Evolutionary conservation across 192 early-diverging fungal genomes (phyloP).

Genomic region (Entomortierella parvispora): DNA sequence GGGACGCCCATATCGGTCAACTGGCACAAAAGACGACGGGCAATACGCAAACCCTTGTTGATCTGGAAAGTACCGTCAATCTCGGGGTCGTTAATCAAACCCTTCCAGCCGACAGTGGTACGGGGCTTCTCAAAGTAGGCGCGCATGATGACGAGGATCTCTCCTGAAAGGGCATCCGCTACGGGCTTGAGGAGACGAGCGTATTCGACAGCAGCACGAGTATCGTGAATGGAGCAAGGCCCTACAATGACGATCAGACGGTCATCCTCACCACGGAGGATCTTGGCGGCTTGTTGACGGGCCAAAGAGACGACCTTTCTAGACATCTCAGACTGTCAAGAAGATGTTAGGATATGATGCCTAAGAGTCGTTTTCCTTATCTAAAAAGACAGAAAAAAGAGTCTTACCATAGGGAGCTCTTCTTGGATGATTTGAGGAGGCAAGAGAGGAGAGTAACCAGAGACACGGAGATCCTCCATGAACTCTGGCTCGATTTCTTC

Average conservation of each 20-base stretch:
- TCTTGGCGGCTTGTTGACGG: conserved; percentile 73
- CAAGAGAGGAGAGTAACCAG: conserved; percentile 90
- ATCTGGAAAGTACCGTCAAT: conserved; percentile 88
- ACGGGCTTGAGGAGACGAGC: conserved; percentile 56
- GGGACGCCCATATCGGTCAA: conserved; percentile 88
- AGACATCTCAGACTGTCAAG: conserved; percentile 49
- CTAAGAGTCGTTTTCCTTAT: background rate
- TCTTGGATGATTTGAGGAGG: conserved; percentile 90
- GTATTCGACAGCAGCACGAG: conserved; percentile 87
- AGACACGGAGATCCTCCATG: conserved; percentile 89
- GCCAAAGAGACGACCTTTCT: conserved; percentile 54
- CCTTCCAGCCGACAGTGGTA: conserved; percentile 94
- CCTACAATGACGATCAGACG: conserved; percentile 91
- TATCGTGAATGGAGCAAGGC: conserved; percentile 97
- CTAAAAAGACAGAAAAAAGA: background rate
- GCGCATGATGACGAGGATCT: conserved; percentile 93
- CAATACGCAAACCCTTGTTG: conserved; percentile 94
- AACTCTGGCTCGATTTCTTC: conserved; percentile 54
- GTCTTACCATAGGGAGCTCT: conserved; percentile 78
- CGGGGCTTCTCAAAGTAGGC: conserved; percentile 99
- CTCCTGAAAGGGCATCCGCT: conserved; percentile 73
- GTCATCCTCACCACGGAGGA: conserved; percentile 86
- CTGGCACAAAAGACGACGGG: conserved; percentile 80
- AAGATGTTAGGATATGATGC: background rate
- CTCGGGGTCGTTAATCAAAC: conserved; percentile 85